Evolutionary conservation across 202 grass and related monocot genomes (phyloP), one percentile per base, ranked within the genome.

Genomic region (Setaria viridis): DNA sequence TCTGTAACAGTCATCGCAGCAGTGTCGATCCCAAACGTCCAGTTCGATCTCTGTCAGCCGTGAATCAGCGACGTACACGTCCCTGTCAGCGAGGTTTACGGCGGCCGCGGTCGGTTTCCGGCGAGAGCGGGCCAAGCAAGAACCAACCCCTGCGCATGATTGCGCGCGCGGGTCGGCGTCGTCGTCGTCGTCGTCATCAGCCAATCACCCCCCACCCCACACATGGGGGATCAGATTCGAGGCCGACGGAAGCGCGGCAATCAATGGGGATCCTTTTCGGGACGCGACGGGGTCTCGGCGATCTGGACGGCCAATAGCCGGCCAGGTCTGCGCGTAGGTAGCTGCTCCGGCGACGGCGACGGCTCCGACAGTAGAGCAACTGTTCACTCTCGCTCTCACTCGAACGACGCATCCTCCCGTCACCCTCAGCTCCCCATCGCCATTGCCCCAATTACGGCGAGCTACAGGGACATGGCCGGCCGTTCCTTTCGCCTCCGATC

Each of bases 321-420:
- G 84, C 84, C 84, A 86, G 59, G 67, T 79, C 66, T 66, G 21
- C 84, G 45, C 30, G 60, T 51, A 50, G 60, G 77, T 50, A 25
- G 53, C 29, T 7, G 53, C 29, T 7, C 62, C 60, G 46, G 19
- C 43, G 60, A 65, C 29, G 46, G 17, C 10, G 35, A 76, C 74
- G 74, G 74, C 9, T 16, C 33, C 2, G 45, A 12, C 62, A 37
- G 45, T 49, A 46, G 39, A 20, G 62, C 59, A 39, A 54, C 77
- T 80, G 77, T 67, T 80, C 16, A 8, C 60, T 51, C 45, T 80
- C 46, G 42, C 77, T 65, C 17, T 66, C 70, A 72, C n/a, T 5
- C 41, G 20, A 46, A 14, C 19, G 67, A 71, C 43, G 9, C 7
- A 25, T 71, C 68, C 43, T 47, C 13, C 12, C 21, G 69, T 47